Percentiles rank a stretch among this genome's conserved stretches.
These are phyloP conservation scores for Canavalia gladiata DNA, from an alignment of 306 rosid species.

Conservation along the genomic window DNA sequence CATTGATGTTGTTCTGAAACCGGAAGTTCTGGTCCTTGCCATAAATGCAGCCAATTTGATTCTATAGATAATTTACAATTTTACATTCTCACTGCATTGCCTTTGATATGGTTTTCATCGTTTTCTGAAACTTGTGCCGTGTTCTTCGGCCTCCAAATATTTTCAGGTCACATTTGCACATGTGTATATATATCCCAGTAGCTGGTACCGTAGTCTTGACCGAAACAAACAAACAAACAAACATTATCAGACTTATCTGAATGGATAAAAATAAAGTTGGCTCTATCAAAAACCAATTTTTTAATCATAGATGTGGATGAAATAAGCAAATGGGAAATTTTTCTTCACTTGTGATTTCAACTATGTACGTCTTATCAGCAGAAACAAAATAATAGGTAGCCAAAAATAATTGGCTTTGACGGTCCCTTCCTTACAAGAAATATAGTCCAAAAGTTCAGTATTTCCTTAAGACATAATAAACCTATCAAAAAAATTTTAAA, in stretches of 20 bases:
- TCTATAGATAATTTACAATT: not conserved
- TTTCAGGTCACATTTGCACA: too few species aligned
- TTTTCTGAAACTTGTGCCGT: too few species aligned
- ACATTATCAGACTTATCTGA: not conserved
- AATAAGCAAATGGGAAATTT: not conserved
- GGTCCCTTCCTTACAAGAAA: slow-evolving; percentile 51
- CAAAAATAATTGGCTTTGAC: not conserved
- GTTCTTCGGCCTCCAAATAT: too few species aligned
- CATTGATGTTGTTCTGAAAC: too few species aligned
- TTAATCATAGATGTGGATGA: not conserved
- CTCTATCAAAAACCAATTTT: not conserved
- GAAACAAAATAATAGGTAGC: slow-evolving; percentile 26
- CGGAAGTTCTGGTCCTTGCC: not conserved
- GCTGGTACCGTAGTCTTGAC: too few species aligned
- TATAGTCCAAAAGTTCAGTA: slow-evolving; percentile 20
- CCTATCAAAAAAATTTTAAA: not conserved
- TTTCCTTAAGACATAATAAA: slow-evolving; percentile 14
- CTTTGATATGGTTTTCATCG: too few species aligned
- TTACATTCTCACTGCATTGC: not conserved
- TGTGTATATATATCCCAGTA: too few species aligned
- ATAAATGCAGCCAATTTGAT: not conserved
- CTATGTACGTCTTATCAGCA: not conserved
- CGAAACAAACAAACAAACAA: too few species aligned
- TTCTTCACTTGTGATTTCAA: slow-evolving; percentile 6
- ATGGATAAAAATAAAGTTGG: not conserved